Percentiles rank a stretch among this genome's conserved stretches.
These are phyloP conservation scores for Cytospora mali DNA, from an alignment of 2,329 filamentous ascomycete species.

Conservation along the genomic window DNA sequence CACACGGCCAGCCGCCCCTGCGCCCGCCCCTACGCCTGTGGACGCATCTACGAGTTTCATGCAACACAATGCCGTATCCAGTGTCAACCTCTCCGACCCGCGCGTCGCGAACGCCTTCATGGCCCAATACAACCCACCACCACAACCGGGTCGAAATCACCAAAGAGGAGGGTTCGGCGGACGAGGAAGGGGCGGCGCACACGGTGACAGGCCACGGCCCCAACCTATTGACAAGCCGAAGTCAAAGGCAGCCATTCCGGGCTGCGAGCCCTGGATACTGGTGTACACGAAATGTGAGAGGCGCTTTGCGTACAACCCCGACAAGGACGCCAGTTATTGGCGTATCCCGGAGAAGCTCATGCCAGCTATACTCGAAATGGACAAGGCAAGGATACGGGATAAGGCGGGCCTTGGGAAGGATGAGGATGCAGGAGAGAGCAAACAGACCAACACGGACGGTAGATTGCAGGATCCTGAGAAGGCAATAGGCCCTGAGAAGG, in stretches of 20 bases:
- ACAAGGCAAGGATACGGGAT: constrained; percentile 69
- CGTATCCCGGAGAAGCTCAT: constrained; percentile 87
- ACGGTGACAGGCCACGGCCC: constrained; percentile 63
- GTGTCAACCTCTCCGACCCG: constrained; percentile 53
- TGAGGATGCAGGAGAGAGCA: constrained; percentile 12
- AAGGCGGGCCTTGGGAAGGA: constrained; percentile 45
- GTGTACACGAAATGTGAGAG: constrained; percentile 91
- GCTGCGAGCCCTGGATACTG: constrained; percentile 83
- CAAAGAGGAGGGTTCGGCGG: constrained; percentile 38
- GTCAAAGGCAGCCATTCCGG: constrained; percentile 76
- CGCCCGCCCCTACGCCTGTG: constrained; percentile 32
- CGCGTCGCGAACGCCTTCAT: constrained; percentile 63
- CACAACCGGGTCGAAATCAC: constrained; percentile 41
- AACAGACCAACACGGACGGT: constrained; percentile 28
- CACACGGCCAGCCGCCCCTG: constrained; percentile 63
- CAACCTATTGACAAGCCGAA: constrained; percentile 80
- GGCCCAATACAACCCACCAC: constrained; percentile 51
- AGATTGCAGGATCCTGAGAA: constrained; percentile 16
- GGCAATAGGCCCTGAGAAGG: constrained; percentile 21
- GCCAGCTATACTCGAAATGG: constrained; percentile 72
- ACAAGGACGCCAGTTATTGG: constrained; percentile 91
- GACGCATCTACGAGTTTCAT: constrained; percentile 44
- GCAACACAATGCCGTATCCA: constrained; percentile 45
- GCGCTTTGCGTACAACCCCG: constrained; percentile 86
- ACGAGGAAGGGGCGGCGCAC: constrained; percentile 42